Evolutionary conservation across 83 land plant genomes (phyloP), one percentile per base, ranked within the genome.

Genomic region (Diphasiastrum complanatum): DNA sequence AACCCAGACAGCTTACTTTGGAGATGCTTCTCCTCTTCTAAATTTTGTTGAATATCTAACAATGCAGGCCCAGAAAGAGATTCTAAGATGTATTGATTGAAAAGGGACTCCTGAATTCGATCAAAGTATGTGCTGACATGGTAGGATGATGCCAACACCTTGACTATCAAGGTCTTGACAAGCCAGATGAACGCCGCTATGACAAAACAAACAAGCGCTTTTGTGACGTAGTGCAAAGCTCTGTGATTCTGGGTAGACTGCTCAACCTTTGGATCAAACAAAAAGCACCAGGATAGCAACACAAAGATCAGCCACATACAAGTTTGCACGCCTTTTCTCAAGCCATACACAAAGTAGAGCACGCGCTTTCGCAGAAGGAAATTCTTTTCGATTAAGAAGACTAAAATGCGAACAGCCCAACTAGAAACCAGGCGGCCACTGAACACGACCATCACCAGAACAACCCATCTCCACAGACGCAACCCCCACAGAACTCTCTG

Each of bases 391-490:
- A 91, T 77, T 49, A 87, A 35, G 63, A 87, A 78, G 1, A 91
- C 97, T 23, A 80, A 16, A 3, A 84, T 2, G 0, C 73, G 65
- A 41, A 83, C 68, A 5, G 84, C 32, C 97, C 87, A 87, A 2
- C 66, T 69, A 0, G 97, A 78, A 18, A 87, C 68, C 53, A 91
- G 58, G 62, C 83, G 53, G 16, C 97, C 97, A 34, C 78, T 78
- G 52, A 84, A 78, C 2, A 85, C 67, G 1, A 85, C 89, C 51
- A 75, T 46, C 38, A 75, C 76, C 53, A 84, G 64, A 50, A 87
- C 22, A 45, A 73, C 81, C 97, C 93, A 91, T 45, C 80, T 82
- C 97, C 97, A 91, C 5, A 84, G 30, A 28, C 68, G 62, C 63
- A 91, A 56, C 4, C 83, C 85, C 86, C 83, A 74, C 5, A 78